Evolutionary conservation across 169 alveolate genomes (phyloP).

Genomic region (Plasmodium knowlesi): DNA sequence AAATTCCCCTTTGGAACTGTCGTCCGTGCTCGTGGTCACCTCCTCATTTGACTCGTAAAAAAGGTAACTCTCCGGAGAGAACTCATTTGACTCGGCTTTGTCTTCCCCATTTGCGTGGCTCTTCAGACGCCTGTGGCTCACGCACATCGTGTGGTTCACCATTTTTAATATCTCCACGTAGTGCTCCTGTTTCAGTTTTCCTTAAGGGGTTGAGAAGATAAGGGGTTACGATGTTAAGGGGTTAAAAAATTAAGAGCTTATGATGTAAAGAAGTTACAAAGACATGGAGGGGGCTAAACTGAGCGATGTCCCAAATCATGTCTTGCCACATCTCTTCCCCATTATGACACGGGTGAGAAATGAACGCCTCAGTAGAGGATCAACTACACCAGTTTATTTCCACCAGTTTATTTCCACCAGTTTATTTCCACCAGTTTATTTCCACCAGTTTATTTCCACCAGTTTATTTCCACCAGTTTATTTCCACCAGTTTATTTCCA

Average conservation of each 20-base stretch:
- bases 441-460: neutral
- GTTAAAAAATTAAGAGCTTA: neutral
- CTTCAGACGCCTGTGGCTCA: slow-evolving; percentile 5
- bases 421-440: neutral
- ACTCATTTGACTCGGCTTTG: neutral
- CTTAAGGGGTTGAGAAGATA: neutral
- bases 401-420: no score
- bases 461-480: neutral
- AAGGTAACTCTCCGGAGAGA: neutral
- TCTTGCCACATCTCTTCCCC: neutral
- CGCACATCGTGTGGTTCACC: slow-evolving; percentile 70
- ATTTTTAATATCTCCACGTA: slow-evolving; percentile 62
- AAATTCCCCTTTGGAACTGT: slow-evolving; percentile 11
- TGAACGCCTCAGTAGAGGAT: neutral
- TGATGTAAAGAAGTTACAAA: neutral
- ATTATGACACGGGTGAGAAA: neutral
- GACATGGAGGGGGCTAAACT: neutral
- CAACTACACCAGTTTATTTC: neutral
- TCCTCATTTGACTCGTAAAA: slow-evolving; percentile 31
- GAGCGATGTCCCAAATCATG: neutral
- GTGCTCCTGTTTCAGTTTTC: slow-evolving; percentile 48
- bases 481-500: neutral
- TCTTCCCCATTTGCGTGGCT: neutral
- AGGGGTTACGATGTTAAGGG: neutral
- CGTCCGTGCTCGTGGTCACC: slow-evolving; percentile 4